These are phyloP conservation scores for Candida insectorum DNA, from an alignment of 805 yeast genomes.

Conservation along the genomic window DNA sequence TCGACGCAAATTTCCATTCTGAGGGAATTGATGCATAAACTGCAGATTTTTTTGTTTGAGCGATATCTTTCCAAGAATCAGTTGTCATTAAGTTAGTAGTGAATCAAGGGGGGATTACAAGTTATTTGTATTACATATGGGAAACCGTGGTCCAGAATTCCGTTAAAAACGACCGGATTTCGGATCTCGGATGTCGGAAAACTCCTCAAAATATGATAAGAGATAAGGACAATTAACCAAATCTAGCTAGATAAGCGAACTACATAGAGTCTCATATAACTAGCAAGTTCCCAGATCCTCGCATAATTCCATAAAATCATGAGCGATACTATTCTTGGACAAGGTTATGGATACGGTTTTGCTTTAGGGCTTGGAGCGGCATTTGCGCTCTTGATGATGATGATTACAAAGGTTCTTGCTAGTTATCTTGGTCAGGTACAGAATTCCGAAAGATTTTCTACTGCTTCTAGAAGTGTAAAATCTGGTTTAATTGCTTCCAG, in stretches of 20 bases:
- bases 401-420: conserved; percentile 28
- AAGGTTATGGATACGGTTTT: conserved; percentile 35
- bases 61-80: conserved; percentile 4
- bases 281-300: not conserved
- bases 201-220: not conserved
- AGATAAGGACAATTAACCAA: not conserved
- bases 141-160: not conserved
- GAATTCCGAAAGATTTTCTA: conserved; percentile 40
- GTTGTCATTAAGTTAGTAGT: no score
- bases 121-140: no score
- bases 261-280: not conserved
- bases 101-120: no score
- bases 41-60: not conserved
- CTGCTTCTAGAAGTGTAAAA: conserved; percentile 43
- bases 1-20: conserved; percentile 1
- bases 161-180: not conserved
- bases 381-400: conserved; percentile 38
- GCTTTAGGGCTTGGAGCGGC: conserved; percentile 46
- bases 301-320: not conserved
- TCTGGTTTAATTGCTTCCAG: conserved; percentile 42
- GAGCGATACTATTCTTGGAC: not conserved
- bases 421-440: conserved; percentile 38
- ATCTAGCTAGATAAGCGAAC: not conserved
- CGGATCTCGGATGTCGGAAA: not conserved
- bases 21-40: conserved; percentile 2